A percentile compares a stretch with the other conserved stretches of the same genome.
Evolutionary conservation across 352 stramenopile species (phyloP).

Genomic region (Plasmopara viticola): DNA sequence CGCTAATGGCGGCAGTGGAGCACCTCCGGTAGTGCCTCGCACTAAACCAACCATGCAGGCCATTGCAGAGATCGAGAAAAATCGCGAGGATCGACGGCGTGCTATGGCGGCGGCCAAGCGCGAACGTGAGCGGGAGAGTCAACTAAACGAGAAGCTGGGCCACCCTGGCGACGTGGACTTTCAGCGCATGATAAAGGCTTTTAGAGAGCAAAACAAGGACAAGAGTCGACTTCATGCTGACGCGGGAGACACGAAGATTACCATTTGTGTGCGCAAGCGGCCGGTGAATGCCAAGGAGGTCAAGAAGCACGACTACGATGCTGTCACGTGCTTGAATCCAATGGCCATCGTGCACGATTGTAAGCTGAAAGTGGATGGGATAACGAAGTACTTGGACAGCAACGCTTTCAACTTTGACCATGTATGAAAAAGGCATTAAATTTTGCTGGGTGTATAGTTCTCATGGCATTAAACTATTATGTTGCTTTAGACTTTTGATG

Average conservation of each 20-base stretch:
- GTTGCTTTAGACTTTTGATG: constrained; percentile 88
- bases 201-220: constrained; percentile 70
- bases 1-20: constrained; percentile 5
- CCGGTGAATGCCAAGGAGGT: constrained; percentile 90
- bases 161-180: constrained; percentile 88
- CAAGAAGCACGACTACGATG: constrained; percentile 92
- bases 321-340: constrained; percentile 93
- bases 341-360: constrained; percentile 94
- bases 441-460: not conserved
- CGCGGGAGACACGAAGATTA: constrained; percentile 84
- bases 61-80: constrained; percentile 80
- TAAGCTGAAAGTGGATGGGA: constrained; percentile 97
- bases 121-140: constrained; percentile 76
- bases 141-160: constrained; percentile 72
- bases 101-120: constrained; percentile 84
- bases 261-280: constrained; percentile 94
- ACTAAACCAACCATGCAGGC: constrained; percentile 61
- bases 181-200: constrained; percentile 87
- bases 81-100: constrained; percentile 75
- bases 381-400: constrained; percentile 98
- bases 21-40: constrained; percentile 15
- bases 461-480: not conserved
- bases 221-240: constrained; percentile 40
- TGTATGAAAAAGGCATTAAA: constrained; percentile 15
- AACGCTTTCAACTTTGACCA: constrained; percentile 91